Base-by-base conservation (phyloP, 306 rosid genomes). In the Potentilla sterilis region DNA sequence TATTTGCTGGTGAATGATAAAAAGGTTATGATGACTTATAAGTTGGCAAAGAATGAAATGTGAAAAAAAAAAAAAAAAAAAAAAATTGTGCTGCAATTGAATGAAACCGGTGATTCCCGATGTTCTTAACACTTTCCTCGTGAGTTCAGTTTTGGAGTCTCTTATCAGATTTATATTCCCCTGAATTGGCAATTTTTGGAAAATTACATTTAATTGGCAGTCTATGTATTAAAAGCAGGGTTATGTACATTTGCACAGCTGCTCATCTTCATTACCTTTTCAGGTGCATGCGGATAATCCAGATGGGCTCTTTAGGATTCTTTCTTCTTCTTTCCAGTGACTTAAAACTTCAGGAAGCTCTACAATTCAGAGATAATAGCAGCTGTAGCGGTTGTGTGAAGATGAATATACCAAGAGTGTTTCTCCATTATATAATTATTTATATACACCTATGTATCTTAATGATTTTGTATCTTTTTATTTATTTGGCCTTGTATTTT, bases 281-380 rank as follows among this genome's bases (percentile, higher is more conserved):
- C 93, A 94, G 97, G 97, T 95, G 49, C 97, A 92, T 52, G 82
- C 98, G 4, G 98, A 95, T 86, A 92, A 95, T 72, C 97, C 97
- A 13, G 98, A 95, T 66, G 98, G 97, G 41, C 96, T 95, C 58
- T 95, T 95, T 77, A 86, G 88, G 89, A 92, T 95, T 69, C 78
- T 95, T 70, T 80, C 92, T n/a, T 90, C 97, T 76, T 90, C 98
- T 74, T 95, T 95, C 77, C 76, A 66, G 76, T 75, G 88, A 74
- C 40, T 78, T 77, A 86, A 81, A 86, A 80, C 81, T 62, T 73
- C 77, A 81, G 79, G 71, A 18, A 52, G 18, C 16, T 22, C 35
- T 58, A 66, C 51, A 40, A 21, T n/a, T 68, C 12, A 13, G 24
- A 74, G 6, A 42, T 48, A 65, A 40, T 19, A 67, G 65, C 75